Conservation (phyloP, 2,329 filamentous ascomycete genomes). For the Nothophaeocryptopus gaeumannii region DNA sequence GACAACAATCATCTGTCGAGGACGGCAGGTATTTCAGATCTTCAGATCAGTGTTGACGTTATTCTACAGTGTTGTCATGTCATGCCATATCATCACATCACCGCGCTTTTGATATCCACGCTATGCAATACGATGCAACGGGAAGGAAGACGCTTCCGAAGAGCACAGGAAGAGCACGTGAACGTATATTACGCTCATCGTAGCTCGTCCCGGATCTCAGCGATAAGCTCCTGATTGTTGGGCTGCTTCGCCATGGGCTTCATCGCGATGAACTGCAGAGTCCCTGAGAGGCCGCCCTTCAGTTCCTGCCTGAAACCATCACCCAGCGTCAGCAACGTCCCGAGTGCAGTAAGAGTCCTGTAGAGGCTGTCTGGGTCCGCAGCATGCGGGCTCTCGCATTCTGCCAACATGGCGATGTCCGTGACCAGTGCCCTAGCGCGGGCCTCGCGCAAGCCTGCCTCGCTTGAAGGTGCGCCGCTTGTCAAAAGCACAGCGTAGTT, state of each 20-base stretch:
- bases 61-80: not conserved
- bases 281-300: slow-evolving; percentile 57
- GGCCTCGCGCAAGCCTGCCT: slow-evolving; percentile 30
- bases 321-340: slow-evolving; percentile 69
- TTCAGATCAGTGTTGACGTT: too few relatives aligned
- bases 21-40: too few relatives aligned
- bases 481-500: slow-evolving; percentile 77
- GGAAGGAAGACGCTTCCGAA: not conserved
- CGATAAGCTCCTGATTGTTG: slow-evolving; percentile 57
- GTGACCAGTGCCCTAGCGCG: slow-evolving; percentile 33
- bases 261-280: slow-evolving; percentile 45
- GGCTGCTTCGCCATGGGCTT: slow-evolving; percentile 57
- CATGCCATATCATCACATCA: slow-evolving; percentile 1
- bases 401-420: slow-evolving; percentile 32
- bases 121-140: not conserved
- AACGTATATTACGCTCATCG: slow-evolving; percentile 18
- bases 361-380: slow-evolving; percentile 81
- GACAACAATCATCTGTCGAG: too few relatives aligned
- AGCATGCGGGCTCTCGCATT: slow-evolving; percentile 46
- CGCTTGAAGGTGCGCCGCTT: slow-evolving; percentile 27
- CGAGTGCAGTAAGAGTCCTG: slow-evolving; percentile 75
- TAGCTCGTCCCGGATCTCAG: slow-evolving; percentile 56
- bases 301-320: slow-evolving; percentile 57
- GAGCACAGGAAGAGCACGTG: not conserved
- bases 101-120: slow-evolving; percentile 2